Percentiles rank a stretch among this genome's conserved stretches.
Evolutionary conservation across 2,329 filamentous ascomycete species (phyloP).

Genomic region (Parascedosporium putredinis): DNA sequence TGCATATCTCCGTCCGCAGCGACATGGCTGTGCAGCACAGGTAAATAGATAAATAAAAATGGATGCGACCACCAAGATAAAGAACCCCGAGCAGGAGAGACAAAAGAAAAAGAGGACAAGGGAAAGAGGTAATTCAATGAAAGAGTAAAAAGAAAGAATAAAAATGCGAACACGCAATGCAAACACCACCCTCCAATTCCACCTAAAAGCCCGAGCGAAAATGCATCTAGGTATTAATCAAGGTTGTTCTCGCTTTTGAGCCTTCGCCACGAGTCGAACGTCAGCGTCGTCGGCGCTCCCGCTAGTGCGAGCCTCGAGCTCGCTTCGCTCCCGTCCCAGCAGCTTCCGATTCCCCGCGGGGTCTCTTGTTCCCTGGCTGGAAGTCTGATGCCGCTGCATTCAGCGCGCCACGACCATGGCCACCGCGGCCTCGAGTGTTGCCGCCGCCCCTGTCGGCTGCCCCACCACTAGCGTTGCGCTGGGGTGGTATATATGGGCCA

Average conservation of each 20-base stretch:
- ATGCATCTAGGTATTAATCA: background rate
- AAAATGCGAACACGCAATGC: background rate
- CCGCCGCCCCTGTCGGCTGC: conserved; percentile 23
- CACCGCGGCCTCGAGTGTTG: conserved; percentile 30
- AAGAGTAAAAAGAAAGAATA: background rate
- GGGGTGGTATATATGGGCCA: conserved; percentile 23
- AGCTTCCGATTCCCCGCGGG: conserved; percentile 40
- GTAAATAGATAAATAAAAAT: background rate
- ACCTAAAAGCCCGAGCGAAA: background rate
- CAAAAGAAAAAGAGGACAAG: no score
- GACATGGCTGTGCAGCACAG: no score
- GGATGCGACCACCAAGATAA: background rate
- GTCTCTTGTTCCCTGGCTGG: conserved; percentile 46
- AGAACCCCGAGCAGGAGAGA: no score
- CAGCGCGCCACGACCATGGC: conserved; percentile 26
- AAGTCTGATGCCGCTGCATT: conserved; percentile 45
- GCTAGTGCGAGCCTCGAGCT: conserved; percentile 29
- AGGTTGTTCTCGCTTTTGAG: background rate
- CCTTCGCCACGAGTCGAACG: background rate
- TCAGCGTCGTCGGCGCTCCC: conserved; percentile 6
- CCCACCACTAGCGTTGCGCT: conserved; percentile 24
- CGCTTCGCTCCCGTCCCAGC: conserved; percentile 31
- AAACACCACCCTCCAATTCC: background rate
- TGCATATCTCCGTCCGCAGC: no score
- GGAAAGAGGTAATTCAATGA: no score